phyloP scores from a whole-genome alignment of 345 rosid genomes.

The Bruguiera parviflora region DNA sequence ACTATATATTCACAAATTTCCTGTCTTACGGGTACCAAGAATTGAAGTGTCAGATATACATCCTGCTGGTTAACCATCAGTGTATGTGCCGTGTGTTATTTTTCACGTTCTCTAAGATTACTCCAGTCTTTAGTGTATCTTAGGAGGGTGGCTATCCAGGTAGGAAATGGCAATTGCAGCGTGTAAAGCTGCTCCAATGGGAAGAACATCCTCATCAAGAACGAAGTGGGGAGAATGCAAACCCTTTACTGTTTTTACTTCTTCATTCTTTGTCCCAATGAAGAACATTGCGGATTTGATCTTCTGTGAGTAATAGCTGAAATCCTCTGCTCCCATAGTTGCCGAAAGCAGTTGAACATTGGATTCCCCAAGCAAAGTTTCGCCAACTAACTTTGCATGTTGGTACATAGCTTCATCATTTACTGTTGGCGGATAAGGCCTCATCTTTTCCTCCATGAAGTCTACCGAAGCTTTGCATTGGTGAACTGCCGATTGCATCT shows the following conservation, averaged over 20 bases:
- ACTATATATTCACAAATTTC: no score
- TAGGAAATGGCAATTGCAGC: conserved; percentile 56
- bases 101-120: no score
- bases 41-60: no score
- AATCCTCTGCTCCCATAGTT: conserved; percentile 61
- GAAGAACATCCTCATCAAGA: conserved; percentile 48
- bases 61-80: no score
- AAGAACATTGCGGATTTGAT: conserved; percentile 42
- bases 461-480: conserved; percentile 43
- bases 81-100: no score
- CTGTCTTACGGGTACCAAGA: no score
- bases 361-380: conserved; percentile 40
- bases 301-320: conserved; percentile 50
- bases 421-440: conserved; percentile 42
- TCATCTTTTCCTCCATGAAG: conserved; percentile 41
- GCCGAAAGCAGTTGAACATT: conserved; percentile 30
- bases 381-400: conserved; percentile 43
- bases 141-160: conserved; percentile 24
- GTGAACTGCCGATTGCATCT: conserved; percentile 47
- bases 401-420: conserved; percentile 45
- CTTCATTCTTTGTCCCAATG: conserved; percentile 33
- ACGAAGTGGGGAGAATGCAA: conserved; percentile 44
- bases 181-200: conserved; percentile 56
- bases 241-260: neutral
- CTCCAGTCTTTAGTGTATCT: neutral